Evolutionary conservation across 2,329 filamentous ascomycete genomes (phyloP).

Genomic region (Colletotrichum sp.): DNA sequence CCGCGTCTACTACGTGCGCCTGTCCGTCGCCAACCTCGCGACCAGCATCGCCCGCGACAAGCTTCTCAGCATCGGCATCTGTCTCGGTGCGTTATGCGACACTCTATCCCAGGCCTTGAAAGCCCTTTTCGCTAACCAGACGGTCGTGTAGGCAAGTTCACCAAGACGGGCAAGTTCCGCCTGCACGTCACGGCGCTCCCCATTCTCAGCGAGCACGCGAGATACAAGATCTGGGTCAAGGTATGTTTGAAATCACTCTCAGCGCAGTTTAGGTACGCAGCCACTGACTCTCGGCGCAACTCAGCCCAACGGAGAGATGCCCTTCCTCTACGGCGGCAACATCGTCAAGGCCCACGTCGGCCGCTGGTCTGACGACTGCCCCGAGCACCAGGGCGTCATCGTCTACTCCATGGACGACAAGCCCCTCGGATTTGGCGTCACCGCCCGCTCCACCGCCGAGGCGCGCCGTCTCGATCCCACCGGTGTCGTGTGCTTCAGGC

Average conservation of each 20-base stretch:
- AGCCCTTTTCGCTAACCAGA: not conserved
- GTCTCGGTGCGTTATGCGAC: constrained; percentile 59
- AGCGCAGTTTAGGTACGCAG: too few relatives aligned
- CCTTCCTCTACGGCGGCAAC: constrained; percentile 93
- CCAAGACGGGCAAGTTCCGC: constrained; percentile 94
- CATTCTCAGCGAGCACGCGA: constrained; percentile 86
- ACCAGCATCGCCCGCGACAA: constrained; percentile 83
- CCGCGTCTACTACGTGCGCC: constrained; percentile 90
- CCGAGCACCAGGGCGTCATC: constrained; percentile 90
- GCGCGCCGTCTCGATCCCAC: constrained; percentile 87
- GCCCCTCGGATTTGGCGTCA: constrained; percentile 92
- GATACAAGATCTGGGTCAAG: constrained; percentile 98
- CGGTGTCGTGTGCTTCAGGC: constrained; percentile 85
- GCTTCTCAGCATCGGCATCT: constrained; percentile 87
- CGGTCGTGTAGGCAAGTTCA: constrained; percentile 76
- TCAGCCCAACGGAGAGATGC: constrained; percentile 89
- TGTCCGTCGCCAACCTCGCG: constrained; percentile 89
- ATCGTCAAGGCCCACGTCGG: constrained; percentile 75
- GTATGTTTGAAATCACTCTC: not conserved
- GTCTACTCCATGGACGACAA: constrained; percentile 93
- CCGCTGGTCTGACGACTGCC: constrained; percentile 88
- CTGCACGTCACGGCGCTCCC: constrained; percentile 90
- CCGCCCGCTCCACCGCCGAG: constrained; percentile 85
- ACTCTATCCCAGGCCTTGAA: not conserved
- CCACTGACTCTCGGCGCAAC: not conserved